Evolutionary conservation across 1,139 yeast species (phyloP).

Genomic region (Pichia sp.): DNA sequence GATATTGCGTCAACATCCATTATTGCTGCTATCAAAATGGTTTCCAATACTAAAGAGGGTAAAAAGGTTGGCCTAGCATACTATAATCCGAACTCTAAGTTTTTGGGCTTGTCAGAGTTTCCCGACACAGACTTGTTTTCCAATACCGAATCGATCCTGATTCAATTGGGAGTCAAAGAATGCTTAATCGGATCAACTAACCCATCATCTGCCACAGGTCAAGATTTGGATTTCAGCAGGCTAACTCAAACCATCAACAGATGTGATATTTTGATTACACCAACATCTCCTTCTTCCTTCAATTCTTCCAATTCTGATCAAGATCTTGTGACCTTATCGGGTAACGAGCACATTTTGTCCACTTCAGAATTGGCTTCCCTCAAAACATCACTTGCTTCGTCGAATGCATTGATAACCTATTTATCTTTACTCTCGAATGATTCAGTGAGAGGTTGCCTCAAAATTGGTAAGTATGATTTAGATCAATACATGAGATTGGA

Average conservation of each 20-base stretch:
- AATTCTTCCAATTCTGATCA: slow-evolving; percentile 57
- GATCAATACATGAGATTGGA: slow-evolving; percentile 81
- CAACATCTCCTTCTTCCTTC: slow-evolving; percentile 49
- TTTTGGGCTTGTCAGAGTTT: slow-evolving; percentile 70
- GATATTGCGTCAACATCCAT: slow-evolving; percentile 48
- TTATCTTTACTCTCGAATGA: slow-evolving; percentile 52
- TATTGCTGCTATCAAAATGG: slow-evolving; percentile 63
- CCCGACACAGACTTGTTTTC: slow-evolving; percentile 82
- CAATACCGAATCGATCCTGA: slow-evolving; percentile 73
- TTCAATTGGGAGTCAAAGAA: slow-evolving; percentile 87
- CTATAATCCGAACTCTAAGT: slow-evolving; percentile 61
- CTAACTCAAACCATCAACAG: slow-evolving; percentile 60
- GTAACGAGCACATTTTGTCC: slow-evolving; percentile 49
- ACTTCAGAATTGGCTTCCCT: slow-evolving; percentile 41
- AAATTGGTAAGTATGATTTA: slow-evolving; percentile 59
- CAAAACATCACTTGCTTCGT: slow-evolving; percentile 35
- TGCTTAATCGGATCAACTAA: slow-evolving; percentile 44
- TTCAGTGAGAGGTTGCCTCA: slow-evolving; percentile 42
- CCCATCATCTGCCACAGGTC: slow-evolving; percentile 28
- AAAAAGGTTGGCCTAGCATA: slow-evolving; percentile 71
- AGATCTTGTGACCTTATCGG: slow-evolving; percentile 60
- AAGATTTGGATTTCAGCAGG: slow-evolving; percentile 35
- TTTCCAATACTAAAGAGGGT: slow-evolving; percentile 30
- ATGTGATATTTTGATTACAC: slow-evolving; percentile 66
- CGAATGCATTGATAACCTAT: slow-evolving; percentile 60